These are phyloP conservation scores for Wickerhamiella sorbophila DNA, from an alignment of 805 yeast species.

Conservation along the genomic window DNA sequence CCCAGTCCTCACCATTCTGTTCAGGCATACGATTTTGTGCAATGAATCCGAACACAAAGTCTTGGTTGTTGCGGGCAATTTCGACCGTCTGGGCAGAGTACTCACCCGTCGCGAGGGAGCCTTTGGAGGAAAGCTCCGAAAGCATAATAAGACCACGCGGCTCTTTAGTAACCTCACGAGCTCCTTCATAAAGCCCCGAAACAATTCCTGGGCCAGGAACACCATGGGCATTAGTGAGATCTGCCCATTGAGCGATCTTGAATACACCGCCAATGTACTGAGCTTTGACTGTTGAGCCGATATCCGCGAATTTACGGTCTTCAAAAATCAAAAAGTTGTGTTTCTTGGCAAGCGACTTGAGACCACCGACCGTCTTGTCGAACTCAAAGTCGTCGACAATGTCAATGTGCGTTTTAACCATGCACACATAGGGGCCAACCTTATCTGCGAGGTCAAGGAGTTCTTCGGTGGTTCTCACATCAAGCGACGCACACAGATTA, in stretches of 20 bases:
- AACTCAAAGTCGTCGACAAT: slow-evolving; percentile 77
- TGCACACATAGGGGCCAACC: slow-evolving; percentile 82
- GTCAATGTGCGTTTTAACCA: slow-evolving; percentile 90
- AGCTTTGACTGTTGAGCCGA: slow-evolving; percentile 91
- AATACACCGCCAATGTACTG: slow-evolving; percentile 87
- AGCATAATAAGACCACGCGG: slow-evolving; percentile 77
- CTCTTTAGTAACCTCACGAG: slow-evolving; percentile 47
- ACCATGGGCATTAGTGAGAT: slow-evolving; percentile 94
- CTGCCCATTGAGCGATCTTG: slow-evolving; percentile 87
- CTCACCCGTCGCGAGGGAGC: slow-evolving; percentile 84
- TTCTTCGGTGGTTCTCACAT: slow-evolving; percentile 69
- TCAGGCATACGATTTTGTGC: slow-evolving; percentile 76
- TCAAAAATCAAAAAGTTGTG: slow-evolving; percentile 87
- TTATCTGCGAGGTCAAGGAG: slow-evolving; percentile 56
- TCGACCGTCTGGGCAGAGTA: slow-evolving; percentile 81
- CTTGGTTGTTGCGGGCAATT: slow-evolving; percentile 73
- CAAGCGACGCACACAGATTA: slow-evolving; percentile 89
- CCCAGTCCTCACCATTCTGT: slow-evolving; percentile 73
- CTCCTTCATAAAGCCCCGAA: slow-evolving; percentile 72
- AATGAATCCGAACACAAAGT: slow-evolving; percentile 90
- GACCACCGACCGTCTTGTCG: slow-evolving; percentile 65
- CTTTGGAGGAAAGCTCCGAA: slow-evolving; percentile 90
- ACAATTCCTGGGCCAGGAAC: slow-evolving; percentile 93
- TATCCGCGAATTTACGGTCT: slow-evolving; percentile 96
- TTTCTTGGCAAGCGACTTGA: slow-evolving; percentile 56